Percentiles rank a stretch among this genome's conserved stretches.
Evolutionary conservation across 495 filamentous ascomycete species (phyloP).

Genomic region (Staphylotrichum longicolle): DNA sequence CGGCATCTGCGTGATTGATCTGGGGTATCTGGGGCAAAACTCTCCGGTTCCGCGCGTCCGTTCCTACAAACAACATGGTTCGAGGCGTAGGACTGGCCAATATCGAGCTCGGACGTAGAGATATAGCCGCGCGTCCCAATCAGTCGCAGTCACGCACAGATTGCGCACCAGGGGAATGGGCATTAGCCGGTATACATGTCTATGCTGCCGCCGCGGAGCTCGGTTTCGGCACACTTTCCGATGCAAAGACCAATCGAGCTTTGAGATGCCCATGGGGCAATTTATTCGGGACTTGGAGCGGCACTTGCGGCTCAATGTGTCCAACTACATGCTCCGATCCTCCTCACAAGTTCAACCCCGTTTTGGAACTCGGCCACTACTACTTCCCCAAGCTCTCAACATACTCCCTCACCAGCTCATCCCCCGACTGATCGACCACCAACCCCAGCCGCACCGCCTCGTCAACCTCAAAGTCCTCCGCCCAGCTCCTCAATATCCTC

Average conservation of each 20-base stretch:
- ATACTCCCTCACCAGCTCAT: slow-evolving; percentile 41
- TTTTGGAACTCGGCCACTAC: too few species aligned
- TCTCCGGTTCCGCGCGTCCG: not conserved
- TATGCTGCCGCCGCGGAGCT: not conserved
- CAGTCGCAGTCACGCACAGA: not conserved
- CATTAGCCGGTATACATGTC: slow-evolving; percentile 3
- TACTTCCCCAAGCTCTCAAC: slow-evolving; percentile 38
- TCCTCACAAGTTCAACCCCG: not conserved
- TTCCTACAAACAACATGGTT: too few species aligned
- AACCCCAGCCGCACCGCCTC: slow-evolving; percentile 60
- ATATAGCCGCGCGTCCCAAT: not conserved
- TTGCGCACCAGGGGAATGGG: not conserved
- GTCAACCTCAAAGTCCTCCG: slow-evolving; percentile 61
- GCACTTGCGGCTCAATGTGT: slow-evolving; percentile 2
- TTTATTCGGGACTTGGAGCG: not conserved
- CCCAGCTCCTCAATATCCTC: slow-evolving; percentile 72
- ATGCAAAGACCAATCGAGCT: not conserved
- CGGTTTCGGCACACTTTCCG: not conserved
- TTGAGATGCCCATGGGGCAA: not conserved
- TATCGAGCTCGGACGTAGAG: too few species aligned
- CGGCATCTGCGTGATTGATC: not conserved
- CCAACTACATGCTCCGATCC: not conserved
- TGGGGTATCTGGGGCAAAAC: not conserved
- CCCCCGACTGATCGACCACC: slow-evolving; percentile 47
- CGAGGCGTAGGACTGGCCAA: too few species aligned